These are phyloP conservation scores for Trebouxia sp. DNA, from an alignment of 139 green algal species.

Conservation along the genomic window DNA sequence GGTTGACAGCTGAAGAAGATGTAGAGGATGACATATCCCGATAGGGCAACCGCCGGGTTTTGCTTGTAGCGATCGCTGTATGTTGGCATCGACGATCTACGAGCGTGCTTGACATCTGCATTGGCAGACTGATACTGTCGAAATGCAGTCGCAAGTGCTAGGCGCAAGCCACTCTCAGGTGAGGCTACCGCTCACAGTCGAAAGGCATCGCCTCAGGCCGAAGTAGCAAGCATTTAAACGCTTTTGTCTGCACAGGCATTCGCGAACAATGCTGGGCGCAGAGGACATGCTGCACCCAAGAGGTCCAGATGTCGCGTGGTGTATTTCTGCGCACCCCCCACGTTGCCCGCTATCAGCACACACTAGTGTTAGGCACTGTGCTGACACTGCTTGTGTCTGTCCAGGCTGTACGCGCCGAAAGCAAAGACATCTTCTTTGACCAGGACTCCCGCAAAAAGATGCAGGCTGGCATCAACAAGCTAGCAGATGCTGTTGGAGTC, in stretches of 20 bases:
- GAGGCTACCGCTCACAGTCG: too few relatives aligned
- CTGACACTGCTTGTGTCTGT: too few relatives aligned
- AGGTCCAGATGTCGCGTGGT: too few relatives aligned
- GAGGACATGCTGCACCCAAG: too few relatives aligned
- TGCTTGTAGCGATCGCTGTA: not conserved
- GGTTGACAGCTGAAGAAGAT: not conserved
- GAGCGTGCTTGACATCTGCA: not conserved
- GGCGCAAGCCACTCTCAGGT: not conserved
- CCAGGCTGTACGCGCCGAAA: conserved; percentile 77
- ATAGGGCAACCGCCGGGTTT: not conserved
- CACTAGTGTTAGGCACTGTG: too few relatives aligned
- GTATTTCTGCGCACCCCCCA: too few relatives aligned
- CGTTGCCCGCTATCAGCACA: too few relatives aligned
- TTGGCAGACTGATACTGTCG: not conserved
- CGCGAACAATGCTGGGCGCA: too few relatives aligned
- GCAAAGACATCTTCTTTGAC: conserved; percentile 97
- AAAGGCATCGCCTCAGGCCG: too few relatives aligned
- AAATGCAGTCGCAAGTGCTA: conserved; percentile 2
- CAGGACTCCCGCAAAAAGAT: conserved; percentile 81
- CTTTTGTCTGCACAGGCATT: too few relatives aligned
- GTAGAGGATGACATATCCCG: not conserved
- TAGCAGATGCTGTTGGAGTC: conserved; percentile 94
- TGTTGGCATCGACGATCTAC: not conserved
- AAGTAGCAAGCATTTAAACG: too few relatives aligned
- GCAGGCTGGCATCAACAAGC: conserved; percentile 97